Evolutionary conservation across 2,329 filamentous ascomycete species (phyloP), one percentile per base, ranked within the genome.

Genomic region (Davidsoniella eucalypti): DNA sequence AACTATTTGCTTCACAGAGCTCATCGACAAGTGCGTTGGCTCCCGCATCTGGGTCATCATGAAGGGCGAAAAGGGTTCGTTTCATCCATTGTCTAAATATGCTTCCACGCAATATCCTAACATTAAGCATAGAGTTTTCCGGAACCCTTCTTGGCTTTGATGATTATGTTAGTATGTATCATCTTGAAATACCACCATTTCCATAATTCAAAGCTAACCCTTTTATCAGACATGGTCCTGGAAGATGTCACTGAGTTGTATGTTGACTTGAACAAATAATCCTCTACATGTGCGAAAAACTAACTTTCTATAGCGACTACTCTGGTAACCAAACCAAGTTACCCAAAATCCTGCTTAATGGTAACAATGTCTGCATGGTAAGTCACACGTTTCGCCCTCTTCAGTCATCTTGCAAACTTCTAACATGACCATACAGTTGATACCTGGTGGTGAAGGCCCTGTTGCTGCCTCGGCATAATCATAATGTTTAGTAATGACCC

Each of bases 351-450:
- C 69, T 98, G 40, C 70, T 98, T 38, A 98, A 98, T 61, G 92
- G 92, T 52, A 98, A 98, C 69, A 96, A 96, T 61, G 87, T 98
- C 56, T 96, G 90, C 84, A 98, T 98, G 92, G 92, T 94, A 75
- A 51, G 72, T 58, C 2, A 23, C 5, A 26, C 3, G 12, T 33
- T 4, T 38, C n/a, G 16, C n/a, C 9, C 8, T 41, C 16, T 5
- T 10, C 1, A 26, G 7, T 2, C 10, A 6, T 8, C 4, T 2
- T 21, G 16, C 53, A 12, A 23, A 48, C 37, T 47, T 25, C 41
- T 7, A 43, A 43, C 41, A 23, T 51, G n/a, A 12, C 3, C 37
- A 17, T 5, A 44, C 55, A 87, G 82, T 72, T 87, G 64, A 86
- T 87, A 60, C 83, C 83, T 3, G 83, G 83, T 58, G 83, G 83